phyloP scores from a whole-genome alignment of 768 basidiomycete genomes.

The Boletus vinaceobasis region DNA sequence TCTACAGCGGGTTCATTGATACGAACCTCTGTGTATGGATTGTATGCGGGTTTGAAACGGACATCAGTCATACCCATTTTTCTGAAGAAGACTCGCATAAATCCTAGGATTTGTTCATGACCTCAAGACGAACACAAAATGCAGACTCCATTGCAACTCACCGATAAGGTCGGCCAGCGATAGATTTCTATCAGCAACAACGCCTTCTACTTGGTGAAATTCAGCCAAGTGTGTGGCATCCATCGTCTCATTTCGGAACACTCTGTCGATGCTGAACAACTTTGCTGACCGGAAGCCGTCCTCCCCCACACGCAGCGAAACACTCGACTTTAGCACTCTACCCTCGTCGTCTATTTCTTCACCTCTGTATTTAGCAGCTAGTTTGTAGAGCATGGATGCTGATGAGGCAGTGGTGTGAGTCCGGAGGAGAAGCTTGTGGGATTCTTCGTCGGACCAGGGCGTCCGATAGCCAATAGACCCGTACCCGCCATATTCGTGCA shows the following conservation, averaged over 20 bases:
- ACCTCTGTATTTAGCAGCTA: slow-evolving; percentile 80
- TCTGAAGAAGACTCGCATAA: slow-evolving; percentile 97
- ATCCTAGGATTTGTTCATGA: slow-evolving; percentile 49
- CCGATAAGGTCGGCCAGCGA: slow-evolving; percentile 96
- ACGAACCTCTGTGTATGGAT: slow-evolving; percentile 91
- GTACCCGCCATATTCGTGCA: slow-evolving; percentile 84
- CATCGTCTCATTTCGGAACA: slow-evolving; percentile 98
- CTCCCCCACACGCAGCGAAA: slow-evolving; percentile 26
- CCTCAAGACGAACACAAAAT: neutral
- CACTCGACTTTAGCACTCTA: slow-evolving; percentile 2
- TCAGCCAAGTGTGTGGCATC: slow-evolving; percentile 98
- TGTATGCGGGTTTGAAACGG: slow-evolving; percentile 98
- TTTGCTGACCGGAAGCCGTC: slow-evolving; percentile 91
- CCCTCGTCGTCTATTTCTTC: slow-evolving; percentile 44
- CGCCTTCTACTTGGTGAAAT: slow-evolving; percentile 99
- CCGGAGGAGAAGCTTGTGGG: slow-evolving; percentile 85
- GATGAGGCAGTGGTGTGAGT: slow-evolving; percentile 98
- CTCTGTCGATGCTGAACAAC: slow-evolving; percentile 95
- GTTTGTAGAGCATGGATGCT: slow-evolving; percentile 88
- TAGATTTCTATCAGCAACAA: slow-evolving; percentile 89
- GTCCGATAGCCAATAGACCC: slow-evolving; percentile 97
- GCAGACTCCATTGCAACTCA: slow-evolving; percentile 30
- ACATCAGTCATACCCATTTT: slow-evolving; percentile 96
- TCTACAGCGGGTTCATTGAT: neutral
- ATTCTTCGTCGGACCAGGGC: slow-evolving; percentile 92